phyloP scores from a whole-genome alignment of 768 basidiomycete species.

The Boletus vermiculosoides region DNA sequence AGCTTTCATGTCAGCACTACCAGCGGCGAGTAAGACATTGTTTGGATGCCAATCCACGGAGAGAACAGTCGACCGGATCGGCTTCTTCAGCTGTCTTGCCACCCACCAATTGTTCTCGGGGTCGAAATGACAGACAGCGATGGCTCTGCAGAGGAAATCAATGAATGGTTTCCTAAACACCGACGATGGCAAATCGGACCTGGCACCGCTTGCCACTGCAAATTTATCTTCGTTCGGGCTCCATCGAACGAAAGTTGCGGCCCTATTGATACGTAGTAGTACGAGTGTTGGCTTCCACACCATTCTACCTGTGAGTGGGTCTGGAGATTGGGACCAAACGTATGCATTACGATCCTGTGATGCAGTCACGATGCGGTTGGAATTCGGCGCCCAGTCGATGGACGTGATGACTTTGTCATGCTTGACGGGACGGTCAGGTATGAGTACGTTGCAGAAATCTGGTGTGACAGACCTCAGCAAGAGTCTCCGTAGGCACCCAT shows the following conservation, averaged over 20 bases:
- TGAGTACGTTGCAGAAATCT: background rate
- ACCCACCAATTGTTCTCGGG: conserved; percentile 99
- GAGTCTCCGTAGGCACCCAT: conserved; percentile 71
- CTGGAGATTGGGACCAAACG: conserved; percentile 87
- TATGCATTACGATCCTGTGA: conserved; percentile 99
- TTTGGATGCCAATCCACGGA: conserved; percentile 98
- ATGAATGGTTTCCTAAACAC: background rate
- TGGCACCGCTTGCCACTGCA: conserved; percentile 94
- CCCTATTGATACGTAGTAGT: conserved; percentile 89
- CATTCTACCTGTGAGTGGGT: conserved; percentile 65
- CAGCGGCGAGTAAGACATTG: conserved; percentile 94
- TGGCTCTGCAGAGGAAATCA: conserved; percentile 55
- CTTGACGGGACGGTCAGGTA: conserved; percentile 40
- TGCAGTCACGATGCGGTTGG: conserved; percentile 96
- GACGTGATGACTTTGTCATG: conserved; percentile 98
- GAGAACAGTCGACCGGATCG: conserved; percentile 91
- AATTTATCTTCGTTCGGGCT: conserved; percentile 98
- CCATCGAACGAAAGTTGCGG: conserved; percentile 95
- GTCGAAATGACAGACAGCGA: conserved; percentile 96
- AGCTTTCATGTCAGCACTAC: conserved; percentile 97
- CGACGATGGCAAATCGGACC: conserved; percentile 42
- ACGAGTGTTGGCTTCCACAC: conserved; percentile 98
- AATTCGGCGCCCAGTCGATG: conserved; percentile 97
- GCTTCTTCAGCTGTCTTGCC: conserved; percentile 95
- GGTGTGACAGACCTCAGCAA: conserved; percentile 67